These are phyloP conservation scores for Aspergillus sp. DNA, from an alignment of 2,329 filamentous ascomycete genomes.

Conservation along the genomic window DNA sequence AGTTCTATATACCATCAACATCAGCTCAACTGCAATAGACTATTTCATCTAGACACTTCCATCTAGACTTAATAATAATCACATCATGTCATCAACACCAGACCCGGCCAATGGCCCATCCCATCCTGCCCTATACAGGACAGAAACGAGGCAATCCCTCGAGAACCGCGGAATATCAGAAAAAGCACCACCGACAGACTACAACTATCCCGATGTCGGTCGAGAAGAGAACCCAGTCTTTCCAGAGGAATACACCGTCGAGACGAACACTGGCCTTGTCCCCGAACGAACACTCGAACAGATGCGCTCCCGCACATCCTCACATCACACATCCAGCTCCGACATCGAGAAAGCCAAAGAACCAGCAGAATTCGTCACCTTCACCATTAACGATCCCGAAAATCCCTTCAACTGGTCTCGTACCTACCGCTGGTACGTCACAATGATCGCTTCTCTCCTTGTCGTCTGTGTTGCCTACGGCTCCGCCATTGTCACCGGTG, in stretches of 20 bases:
- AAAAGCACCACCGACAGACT: conserved; percentile 24
- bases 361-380: conserved; percentile 56
- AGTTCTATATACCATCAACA: neutral
- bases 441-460: conserved; percentile 74
- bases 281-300: conserved; percentile 13
- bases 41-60: neutral
- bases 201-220: conserved; percentile 33
- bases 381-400: conserved; percentile 65
- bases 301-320: conserved; percentile 11
- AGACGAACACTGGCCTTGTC: conserved; percentile 17
- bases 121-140: conserved; percentile 1
- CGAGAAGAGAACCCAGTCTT: conserved; percentile 13
- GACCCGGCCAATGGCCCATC: neutral
- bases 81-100: neutral
- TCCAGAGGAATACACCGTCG: conserved; percentile 18
- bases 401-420: conserved; percentile 82
- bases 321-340: neutral
- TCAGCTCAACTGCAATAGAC: too few relatives aligned
- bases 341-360: conserved; percentile 28
- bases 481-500: conserved; percentile 73
- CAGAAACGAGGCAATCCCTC: conserved; percentile 28
- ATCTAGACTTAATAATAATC: neutral
- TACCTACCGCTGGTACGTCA: conserved; percentile 73
- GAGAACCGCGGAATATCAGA: conserved; percentile 26
- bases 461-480: conserved; percentile 70